phyloP scores from a whole-genome alignment of 306 rosid species.

The Medicago ruthenica region DNA sequence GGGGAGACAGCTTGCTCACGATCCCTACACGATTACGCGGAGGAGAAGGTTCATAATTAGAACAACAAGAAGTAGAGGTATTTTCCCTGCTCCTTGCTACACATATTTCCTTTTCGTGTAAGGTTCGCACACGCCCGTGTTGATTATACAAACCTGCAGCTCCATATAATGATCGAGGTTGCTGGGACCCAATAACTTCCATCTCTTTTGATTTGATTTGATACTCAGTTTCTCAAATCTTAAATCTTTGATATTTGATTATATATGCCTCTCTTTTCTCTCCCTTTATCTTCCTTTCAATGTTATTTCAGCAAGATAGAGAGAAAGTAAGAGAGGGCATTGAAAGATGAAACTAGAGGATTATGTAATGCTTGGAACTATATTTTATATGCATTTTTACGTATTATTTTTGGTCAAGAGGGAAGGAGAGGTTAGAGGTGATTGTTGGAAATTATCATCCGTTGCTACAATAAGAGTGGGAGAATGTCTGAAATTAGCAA shows the following conservation, averaged over 20 bases:
- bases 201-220: conserved; percentile 21
- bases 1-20: not conserved
- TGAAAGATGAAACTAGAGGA: conserved; percentile 19
- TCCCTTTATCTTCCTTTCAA: conserved; percentile 25
- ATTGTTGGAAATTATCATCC: not conserved
- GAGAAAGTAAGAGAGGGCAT: conserved; percentile 38
- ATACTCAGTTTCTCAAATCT: not conserved
- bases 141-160: not conserved
- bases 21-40: not conserved
- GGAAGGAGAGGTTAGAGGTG: conserved; percentile 22
- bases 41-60: conserved; percentile 15
- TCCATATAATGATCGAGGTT: conserved; percentile 1
- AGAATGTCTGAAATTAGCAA: conserved; percentile 27
- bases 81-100: not conserved
- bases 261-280: conserved; percentile 28
- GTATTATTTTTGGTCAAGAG: conserved; percentile 26
- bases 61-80: conserved; percentile 6
- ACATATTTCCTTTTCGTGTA: conserved; percentile 1
- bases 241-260: not conserved
- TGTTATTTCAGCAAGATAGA: conserved; percentile 3
- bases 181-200: conserved; percentile 15
- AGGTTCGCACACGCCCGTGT: not conserved
- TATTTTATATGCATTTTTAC: not conserved
- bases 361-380: not conserved
- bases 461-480: not conserved